Conservation (phyloP, 1,284 basidiomycete species). For the Austroboletus niveus region DNA sequence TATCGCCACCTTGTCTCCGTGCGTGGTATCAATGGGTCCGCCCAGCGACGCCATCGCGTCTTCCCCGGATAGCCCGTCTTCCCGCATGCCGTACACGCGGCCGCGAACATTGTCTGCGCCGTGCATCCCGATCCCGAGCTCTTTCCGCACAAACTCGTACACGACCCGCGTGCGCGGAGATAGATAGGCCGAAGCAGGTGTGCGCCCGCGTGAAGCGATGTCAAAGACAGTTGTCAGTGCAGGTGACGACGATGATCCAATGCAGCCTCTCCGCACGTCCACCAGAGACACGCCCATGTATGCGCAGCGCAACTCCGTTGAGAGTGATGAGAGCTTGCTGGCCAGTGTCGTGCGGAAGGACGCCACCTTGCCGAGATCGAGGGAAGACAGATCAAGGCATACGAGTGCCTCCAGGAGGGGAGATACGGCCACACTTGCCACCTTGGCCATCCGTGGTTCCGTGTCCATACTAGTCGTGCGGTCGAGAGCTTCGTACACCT, state of each 20-base stretch:
- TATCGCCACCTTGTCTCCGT: constrained; percentile 64
- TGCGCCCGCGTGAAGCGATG: constrained; percentile 26
- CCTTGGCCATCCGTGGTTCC: constrained; percentile 59
- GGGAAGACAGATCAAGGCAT: constrained; percentile 31
- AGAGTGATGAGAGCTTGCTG: constrained; percentile 16
- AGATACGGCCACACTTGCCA: constrained; percentile 59
- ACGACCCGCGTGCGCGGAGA: constrained; percentile 57
- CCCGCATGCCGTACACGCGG: constrained; percentile 29
- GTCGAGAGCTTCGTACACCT: constrained; percentile 56
- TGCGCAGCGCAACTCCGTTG: constrained; percentile 29
- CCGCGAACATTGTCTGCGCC: constrained; percentile 60
- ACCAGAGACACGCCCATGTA: constrained; percentile 27
- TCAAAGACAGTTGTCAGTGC: constrained; percentile 10
- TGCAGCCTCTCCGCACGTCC: constrained; percentile 22
- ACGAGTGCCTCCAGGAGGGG: constrained; percentile 59
- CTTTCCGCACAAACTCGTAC: constrained; percentile 70
- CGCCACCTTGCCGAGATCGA: constrained; percentile 28
- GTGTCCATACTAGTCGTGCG: constrained; percentile 70
- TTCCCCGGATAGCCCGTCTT: background rate
- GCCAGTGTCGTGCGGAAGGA: constrained; percentile 26
- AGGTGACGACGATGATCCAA: background rate
- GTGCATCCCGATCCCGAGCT: constrained; percentile 70
- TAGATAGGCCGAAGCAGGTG: constrained; percentile 62
- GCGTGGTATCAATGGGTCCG: constrained; percentile 44
- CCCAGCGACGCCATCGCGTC: constrained; percentile 12